Conservation (phyloP, 768 basidiomycete genomes). For the Tricholoma flavovirens region DNA sequence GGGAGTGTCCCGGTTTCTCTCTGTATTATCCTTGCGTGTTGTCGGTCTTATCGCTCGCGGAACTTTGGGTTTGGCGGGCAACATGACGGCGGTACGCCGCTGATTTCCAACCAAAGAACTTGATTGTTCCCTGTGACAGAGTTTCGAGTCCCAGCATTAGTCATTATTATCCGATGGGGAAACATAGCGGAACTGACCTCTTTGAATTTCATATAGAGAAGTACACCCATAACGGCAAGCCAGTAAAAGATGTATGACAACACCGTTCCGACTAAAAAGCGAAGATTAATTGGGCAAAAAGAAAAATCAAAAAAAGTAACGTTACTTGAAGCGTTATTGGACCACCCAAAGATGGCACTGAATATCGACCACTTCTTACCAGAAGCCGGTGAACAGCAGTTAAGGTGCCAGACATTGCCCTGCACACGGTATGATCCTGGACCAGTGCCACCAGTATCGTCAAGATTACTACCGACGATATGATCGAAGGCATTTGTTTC, state of each 20-base stretch:
- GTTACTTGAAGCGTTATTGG: slow-evolving; percentile 70
- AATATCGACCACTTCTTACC: slow-evolving; percentile 76
- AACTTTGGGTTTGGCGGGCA: neutral
- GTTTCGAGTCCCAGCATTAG: neutral
- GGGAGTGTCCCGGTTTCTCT: neutral
- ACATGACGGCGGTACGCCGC: neutral
- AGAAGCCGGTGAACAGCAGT: slow-evolving; percentile 70
- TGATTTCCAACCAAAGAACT: neutral
- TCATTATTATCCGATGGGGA: neutral
- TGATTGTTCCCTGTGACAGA: neutral
- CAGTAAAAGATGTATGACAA: slow-evolving; percentile 92
- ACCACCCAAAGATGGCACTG: slow-evolving; percentile 83
- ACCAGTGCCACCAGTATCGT: slow-evolving; percentile 63
- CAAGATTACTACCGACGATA: slow-evolving; percentile 69
- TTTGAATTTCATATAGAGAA: slow-evolving; percentile 63
- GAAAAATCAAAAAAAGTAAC: slow-evolving; percentile 5
- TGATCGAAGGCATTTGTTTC: slow-evolving; percentile 60
- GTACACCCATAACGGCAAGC: slow-evolving; percentile 66
- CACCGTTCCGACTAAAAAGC: slow-evolving; percentile 57
- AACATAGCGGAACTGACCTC: slow-evolving; percentile 32
- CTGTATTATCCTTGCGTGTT: neutral
- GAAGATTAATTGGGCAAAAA: neutral
- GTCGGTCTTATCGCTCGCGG: neutral
- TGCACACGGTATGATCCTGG: slow-evolving; percentile 80
- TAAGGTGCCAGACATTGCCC: slow-evolving; percentile 84